Evolutionary conservation across 345 rosid species (phyloP).

Genomic region (Arabis hirsuta): DNA sequence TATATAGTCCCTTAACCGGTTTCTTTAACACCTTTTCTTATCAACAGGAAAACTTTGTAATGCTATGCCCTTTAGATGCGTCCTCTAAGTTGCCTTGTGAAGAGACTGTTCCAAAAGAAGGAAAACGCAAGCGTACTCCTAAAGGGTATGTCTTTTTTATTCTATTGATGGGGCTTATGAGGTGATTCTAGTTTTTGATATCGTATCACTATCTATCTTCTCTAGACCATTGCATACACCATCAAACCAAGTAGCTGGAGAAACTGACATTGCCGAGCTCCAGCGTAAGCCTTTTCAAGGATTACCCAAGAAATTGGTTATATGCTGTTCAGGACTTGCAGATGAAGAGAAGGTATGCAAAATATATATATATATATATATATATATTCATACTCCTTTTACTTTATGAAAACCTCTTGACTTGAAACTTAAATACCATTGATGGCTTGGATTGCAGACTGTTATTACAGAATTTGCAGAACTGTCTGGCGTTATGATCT

Average conservation of each 20-base stretch:
- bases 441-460: slow-evolving; percentile 58
- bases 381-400: not conserved
- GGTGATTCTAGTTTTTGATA: not conserved
- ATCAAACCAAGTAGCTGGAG: slow-evolving; percentile 44
- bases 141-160: slow-evolving; percentile 51
- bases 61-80: slow-evolving; percentile 77
- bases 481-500: slow-evolving; percentile 56
- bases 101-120: slow-evolving; percentile 43
- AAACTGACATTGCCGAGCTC: slow-evolving; percentile 31
- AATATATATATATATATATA: not conserved
- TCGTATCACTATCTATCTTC: slow-evolving; percentile 16
- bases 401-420: not conserved
- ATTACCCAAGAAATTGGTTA: slow-evolving; percentile 53
- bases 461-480: slow-evolving; percentile 61
- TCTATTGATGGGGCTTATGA: not conserved
- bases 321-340: slow-evolving; percentile 86
- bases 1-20: not conserved
- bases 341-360: slow-evolving; percentile 64
- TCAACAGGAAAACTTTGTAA: slow-evolving; percentile 79
- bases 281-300: slow-evolving; percentile 44
- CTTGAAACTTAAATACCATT: not conserved
- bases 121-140: slow-evolving; percentile 42
- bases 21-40: slow-evolving; percentile 15
- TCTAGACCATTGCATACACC: slow-evolving; percentile 47
- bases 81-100: slow-evolving; percentile 76